Base-by-base conservation (phyloP, 805 yeast genomes). In the Pichia pseudocactophila region DNA sequence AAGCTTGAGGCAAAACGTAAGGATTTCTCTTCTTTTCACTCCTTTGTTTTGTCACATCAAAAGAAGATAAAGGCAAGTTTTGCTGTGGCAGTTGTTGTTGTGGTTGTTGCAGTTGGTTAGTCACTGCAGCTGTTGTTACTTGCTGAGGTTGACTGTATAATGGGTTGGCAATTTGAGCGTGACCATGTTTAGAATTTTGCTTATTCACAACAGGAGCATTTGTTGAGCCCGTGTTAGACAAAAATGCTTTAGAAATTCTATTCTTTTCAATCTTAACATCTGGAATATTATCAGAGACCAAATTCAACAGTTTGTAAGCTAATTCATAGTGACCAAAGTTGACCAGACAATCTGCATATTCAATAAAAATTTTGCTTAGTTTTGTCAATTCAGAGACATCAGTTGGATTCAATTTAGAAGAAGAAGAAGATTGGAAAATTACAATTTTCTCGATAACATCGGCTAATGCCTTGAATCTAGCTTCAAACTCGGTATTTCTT, bases 391-490 rank as follows among this genome's bases (percentile, higher is more conserved):
- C 66, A 16, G 72, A 67, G 5, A 8, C 25, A 22, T 22, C 25
- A 34, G 70, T 56, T 1, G 31, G 15, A 13, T 28, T 28, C 15
- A 67, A 50, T 31, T 67, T 54, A 13, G 58, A 58, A 2, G 69
- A 64, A 30, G 72, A 57, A 34, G 73, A 67, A 25, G 81, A 68
- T 53, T 82, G 72, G 60, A 79, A 88, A 20, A 84, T 81, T 30
- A 87, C 75, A 47, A 89, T 74, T 62, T 89, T 89, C 59, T 85
- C 95, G 40, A 86, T 82, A 57, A 88, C 82, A 54, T 77, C 81
- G 41, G 82, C 80, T 58, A 90, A 68, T 8, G 96, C 82, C 51
- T 76, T 82, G 51, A 82, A 78, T 55, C 87, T 87, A 18, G 96
- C 95, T 50, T 82, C 92, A 42, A 82, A 81, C 1, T 86, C 78